A percentile compares a stretch with the other conserved stretches of the same genome.
Conservation (phyloP, 495 filamentous ascomycete species). For the Aspergillus coremiiformis region DNA sequence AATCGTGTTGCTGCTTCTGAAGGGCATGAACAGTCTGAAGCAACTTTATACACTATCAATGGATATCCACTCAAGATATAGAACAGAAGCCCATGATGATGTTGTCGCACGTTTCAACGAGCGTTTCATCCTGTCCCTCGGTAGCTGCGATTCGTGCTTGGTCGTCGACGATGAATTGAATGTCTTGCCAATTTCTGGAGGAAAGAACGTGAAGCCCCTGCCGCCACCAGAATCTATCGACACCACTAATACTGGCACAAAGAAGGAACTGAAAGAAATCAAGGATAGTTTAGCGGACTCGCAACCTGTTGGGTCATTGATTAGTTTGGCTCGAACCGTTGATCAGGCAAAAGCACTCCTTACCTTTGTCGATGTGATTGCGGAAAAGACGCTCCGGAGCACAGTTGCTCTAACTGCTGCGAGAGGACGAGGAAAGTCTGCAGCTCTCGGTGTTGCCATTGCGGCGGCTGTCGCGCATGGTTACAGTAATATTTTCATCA, state of each 20-base stretch:
- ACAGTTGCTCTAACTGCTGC: constrained; percentile 92
- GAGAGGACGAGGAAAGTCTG: constrained; percentile 94
- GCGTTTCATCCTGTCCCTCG: constrained; percentile 90
- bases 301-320: constrained; percentile 75
- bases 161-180: constrained; percentile 98
- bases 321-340: constrained; percentile 78
- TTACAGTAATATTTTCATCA: constrained; percentile 99
- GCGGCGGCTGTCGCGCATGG: constrained; percentile 91
- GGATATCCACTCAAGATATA: constrained; percentile 95
- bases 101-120: constrained; percentile 97
- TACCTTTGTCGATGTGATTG: constrained; percentile 93
- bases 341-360: constrained; percentile 94
- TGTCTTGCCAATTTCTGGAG: constrained; percentile 93
- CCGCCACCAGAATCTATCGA: constrained; percentile 62
- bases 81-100: constrained; percentile 94
- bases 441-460: constrained; percentile 87
- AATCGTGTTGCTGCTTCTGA: constrained; percentile 79
- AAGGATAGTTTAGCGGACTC: constrained; percentile 82
- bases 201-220: constrained; percentile 80
- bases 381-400: constrained; percentile 88
- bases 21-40: constrained; percentile 95
- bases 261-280: constrained; percentile 73
- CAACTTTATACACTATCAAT: constrained; percentile 96
- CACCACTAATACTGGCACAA: constrained; percentile 54
- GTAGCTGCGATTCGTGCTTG: constrained; percentile 87